Evolutionary conservation across 371 early-diverging fungal genomes (phyloP), one percentile per base, ranked within the genome.

Genomic region (Actinomortierella wolfii): DNA sequence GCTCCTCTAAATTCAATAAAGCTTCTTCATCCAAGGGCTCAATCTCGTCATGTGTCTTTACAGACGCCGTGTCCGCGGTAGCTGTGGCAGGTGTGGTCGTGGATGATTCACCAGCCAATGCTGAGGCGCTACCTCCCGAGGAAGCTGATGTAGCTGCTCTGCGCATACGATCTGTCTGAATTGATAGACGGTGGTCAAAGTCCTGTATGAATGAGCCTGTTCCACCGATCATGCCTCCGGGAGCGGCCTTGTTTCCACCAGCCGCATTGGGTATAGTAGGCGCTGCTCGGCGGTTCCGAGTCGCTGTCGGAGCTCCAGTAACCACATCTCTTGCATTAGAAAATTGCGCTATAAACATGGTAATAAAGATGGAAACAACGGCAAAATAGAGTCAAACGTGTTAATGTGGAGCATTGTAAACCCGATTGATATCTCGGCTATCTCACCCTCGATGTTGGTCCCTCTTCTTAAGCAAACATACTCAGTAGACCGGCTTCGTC

Each of bases 1-100:
- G 74, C 50, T 87, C 85, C 43, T 85, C 84, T 53, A 86, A 78
- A 29, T 87, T 81, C 42, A 84, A 73, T 64, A 84, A 63, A 6
- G 79, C 78, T 17, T 80, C 63, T 51, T 83, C 79, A 51, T 83
- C 82, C 39, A 80, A 51, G 9, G 81, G 67, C 61, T 82, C 77
- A 24, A 62, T 73, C 21, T 82, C 82, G 1, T 74, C 76, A 51
- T 60, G 64, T 14, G 80, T 67, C 56, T 67, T 75, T 8, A 80
- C 64, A 8, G 68, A 28, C 7, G 56, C 47, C 3, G 60, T 58
- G 34, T 67, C 67, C 2, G 57, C n/a, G n/a, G n/a, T n/a, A n/a
- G n/a, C n/a, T n/a, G n/a, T n/a, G n/a, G n/a, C n/a, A n/a, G n/a
- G n/a, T n/a, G n/a, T n/a, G n/a, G n/a, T n/a, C n/a, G n/a, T n/a